Percentiles rank a stretch among this genome's conserved stretches.
These are phyloP conservation scores for Earliella scabrosa DNA, from an alignment of 1,284 basidiomycete genomes.

Conservation along the genomic window DNA sequence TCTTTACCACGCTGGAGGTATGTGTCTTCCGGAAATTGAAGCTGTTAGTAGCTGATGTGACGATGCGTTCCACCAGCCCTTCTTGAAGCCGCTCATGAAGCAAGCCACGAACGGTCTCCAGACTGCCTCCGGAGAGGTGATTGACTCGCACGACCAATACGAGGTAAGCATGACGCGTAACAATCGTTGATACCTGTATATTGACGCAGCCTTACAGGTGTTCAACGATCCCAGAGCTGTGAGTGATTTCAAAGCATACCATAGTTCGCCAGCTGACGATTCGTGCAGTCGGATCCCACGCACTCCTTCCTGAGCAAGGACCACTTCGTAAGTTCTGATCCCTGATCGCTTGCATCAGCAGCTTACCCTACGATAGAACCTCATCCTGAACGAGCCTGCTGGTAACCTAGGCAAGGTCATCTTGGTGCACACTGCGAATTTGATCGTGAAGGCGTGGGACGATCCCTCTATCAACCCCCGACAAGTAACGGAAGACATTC, in stretches of 20 bases:
- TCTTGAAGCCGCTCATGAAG: conserved; percentile 74
- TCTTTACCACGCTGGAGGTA: conserved; percentile 71
- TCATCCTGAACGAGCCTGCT: conserved; percentile 82
- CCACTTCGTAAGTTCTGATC: conserved; percentile 62
- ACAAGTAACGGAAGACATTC: conserved; percentile 66
- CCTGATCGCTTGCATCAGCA: no score
- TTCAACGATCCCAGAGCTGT: conserved; percentile 81
- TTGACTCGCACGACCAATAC: conserved; percentile 82
- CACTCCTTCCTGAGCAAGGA: conserved; percentile 86
- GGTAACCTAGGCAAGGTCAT: conserved; percentile 76
- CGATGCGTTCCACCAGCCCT: conserved; percentile 74
- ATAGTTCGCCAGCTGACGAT: neutral
- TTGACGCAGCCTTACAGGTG: conserved; percentile 45
- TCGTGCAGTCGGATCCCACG: conserved; percentile 76
- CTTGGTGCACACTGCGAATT: conserved; percentile 63
- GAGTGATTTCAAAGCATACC: conserved; percentile 29
- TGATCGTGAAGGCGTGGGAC: conserved; percentile 86
- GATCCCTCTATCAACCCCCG: conserved; percentile 65
- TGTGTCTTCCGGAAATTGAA: neutral
- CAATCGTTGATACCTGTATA: no score
- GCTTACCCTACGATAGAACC: no score
- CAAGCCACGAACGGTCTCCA: conserved; percentile 66
- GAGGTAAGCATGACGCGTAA: conserved; percentile 47
- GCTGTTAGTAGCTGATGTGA: no score
- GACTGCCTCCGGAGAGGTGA: conserved; percentile 73